Conservation (phyloP, 495 filamentous ascomycete genomes). For the Ascodesmis nigricans region DNA sequence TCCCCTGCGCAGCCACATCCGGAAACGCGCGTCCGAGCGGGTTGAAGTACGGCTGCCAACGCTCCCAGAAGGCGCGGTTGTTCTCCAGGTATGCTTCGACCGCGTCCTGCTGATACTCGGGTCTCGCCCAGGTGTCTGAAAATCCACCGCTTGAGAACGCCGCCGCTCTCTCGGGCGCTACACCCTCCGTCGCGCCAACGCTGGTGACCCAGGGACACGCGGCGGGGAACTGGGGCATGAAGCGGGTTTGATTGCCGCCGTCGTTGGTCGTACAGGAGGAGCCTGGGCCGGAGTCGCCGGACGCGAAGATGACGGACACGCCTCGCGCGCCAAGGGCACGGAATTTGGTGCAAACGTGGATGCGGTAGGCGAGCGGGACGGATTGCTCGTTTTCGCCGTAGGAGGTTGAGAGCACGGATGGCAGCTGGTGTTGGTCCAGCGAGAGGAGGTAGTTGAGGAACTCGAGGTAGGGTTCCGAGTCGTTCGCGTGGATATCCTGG, state of each 20-base stretch:
- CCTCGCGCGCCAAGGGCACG: constrained; percentile 52
- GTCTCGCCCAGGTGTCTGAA: constrained; percentile 41
- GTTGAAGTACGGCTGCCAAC: constrained; percentile 33
- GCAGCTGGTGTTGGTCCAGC: constrained; percentile 39
- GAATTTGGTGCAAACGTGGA: constrained; percentile 46
- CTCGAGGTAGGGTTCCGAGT: constrained; percentile 69
- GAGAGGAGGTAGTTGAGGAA: constrained; percentile 46
- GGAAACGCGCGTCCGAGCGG: constrained; percentile 45
- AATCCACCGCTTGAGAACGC: constrained; percentile 48
- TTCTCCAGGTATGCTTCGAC: constrained; percentile 33
- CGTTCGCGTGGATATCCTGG: constrained; percentile 24
- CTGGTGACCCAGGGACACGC: constrained; percentile 64
- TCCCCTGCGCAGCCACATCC: constrained; percentile 40
- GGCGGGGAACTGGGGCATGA: constrained; percentile 48
- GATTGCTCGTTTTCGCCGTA: constrained; percentile 48
- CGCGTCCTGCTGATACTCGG: constrained; percentile 38
- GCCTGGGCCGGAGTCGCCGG: constrained; percentile 50
- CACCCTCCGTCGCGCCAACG: constrained; percentile 45
- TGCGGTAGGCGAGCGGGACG: constrained; percentile 41
- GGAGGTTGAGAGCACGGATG: constrained; percentile 50
- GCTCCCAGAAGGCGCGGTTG: constrained; percentile 20
- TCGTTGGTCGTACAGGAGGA: constrained; percentile 41
- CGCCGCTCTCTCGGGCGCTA: constrained; percentile 35
- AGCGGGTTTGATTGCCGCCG: constrained; percentile 36
- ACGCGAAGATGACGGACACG: constrained; percentile 45